A percentile compares a stretch with the other conserved stretches of the same genome.
Conservation (phyloP, 352 stramenopile species). For the Globisporangium okanoganense region DNA sequence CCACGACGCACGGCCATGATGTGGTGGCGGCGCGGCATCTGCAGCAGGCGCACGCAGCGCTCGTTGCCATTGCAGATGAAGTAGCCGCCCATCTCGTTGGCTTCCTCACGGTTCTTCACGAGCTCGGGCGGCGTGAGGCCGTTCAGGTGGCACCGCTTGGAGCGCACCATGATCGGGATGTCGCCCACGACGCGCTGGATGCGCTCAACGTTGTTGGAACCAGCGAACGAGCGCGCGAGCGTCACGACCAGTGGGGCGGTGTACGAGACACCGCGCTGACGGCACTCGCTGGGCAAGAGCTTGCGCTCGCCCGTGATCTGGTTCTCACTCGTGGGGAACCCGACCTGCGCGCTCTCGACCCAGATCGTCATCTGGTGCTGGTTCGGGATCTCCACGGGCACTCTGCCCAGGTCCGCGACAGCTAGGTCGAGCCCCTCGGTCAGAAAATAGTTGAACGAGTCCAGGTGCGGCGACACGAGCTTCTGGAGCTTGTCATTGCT, state of each 20-base stretch:
- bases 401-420: constrained; percentile 88
- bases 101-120: constrained; percentile 88
- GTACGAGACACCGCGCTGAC: constrained; percentile 96
- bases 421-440: constrained; percentile 92
- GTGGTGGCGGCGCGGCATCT: constrained; percentile 90
- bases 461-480: constrained; percentile 95
- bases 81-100: constrained; percentile 98
- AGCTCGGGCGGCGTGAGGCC: constrained; percentile 84
- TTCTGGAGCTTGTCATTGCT: constrained; percentile 83
- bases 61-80: constrained; percentile 99
- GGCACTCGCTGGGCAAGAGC: constrained; percentile 93
- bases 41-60: constrained; percentile 96
- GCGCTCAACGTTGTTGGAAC: constrained; percentile 80
- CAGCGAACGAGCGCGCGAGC: constrained; percentile 78
- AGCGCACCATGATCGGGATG: constrained; percentile 98
- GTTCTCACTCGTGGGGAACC: constrained; percentile 83
- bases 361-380: constrained; percentile 78
- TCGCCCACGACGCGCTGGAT: constrained; percentile 90
- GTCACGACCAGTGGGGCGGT: constrained; percentile 93
- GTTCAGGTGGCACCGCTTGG: constrained; percentile 94
- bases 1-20: constrained; percentile 94
- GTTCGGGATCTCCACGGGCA: constrained; percentile 90
- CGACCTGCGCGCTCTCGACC: constrained; percentile 95
- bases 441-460: constrained; percentile 98
- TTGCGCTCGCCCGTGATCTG: constrained; percentile 83